Evolutionary conservation across 192 early-diverging fungal genomes (phyloP).

Genomic region (Rhizoclosmatium globosum): DNA sequence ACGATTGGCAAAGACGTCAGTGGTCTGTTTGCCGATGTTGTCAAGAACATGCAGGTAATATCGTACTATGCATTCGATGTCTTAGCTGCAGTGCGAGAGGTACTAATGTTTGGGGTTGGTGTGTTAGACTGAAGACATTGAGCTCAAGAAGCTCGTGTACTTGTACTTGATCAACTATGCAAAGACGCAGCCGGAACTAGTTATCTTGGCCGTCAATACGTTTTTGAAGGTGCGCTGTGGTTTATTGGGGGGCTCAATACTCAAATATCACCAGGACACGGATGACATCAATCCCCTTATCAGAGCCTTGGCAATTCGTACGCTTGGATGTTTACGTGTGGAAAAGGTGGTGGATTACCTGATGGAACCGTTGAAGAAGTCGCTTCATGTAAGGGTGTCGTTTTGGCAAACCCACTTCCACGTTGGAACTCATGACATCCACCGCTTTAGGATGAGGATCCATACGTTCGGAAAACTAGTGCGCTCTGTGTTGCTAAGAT

Average conservation of each 20-base stretch:
- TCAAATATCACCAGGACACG: conserved; percentile 70
- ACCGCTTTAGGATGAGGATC: conserved; percentile 77
- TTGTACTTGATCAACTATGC: conserved; percentile 98
- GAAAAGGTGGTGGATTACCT: conserved; percentile 89
- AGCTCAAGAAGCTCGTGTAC: conserved; percentile 83
- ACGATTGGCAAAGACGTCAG: conserved; percentile 99
- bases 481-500: conserved; percentile 95
- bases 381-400: conserved; percentile 27
- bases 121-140: conserved; percentile 45
- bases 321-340: conserved; percentile 96
- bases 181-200: conserved; percentile 91
- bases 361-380: conserved; percentile 77
- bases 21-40: conserved; percentile 88
- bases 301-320: conserved; percentile 93
- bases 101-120: not conserved
- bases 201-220: conserved; percentile 86
- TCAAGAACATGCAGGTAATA: conserved; percentile 85
- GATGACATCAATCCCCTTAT: conserved; percentile 94
- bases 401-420: not conserved
- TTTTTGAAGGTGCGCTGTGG: conserved; percentile 76
- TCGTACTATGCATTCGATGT: not conserved
- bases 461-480: conserved; percentile 96
- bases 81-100: too few relatives aligned
- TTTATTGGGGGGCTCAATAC: conserved; percentile 23
- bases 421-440: not conserved